Conservation (phyloP, 2,329 filamentous ascomycete genomes). For the Clonostachys chloroleuca region DNA sequence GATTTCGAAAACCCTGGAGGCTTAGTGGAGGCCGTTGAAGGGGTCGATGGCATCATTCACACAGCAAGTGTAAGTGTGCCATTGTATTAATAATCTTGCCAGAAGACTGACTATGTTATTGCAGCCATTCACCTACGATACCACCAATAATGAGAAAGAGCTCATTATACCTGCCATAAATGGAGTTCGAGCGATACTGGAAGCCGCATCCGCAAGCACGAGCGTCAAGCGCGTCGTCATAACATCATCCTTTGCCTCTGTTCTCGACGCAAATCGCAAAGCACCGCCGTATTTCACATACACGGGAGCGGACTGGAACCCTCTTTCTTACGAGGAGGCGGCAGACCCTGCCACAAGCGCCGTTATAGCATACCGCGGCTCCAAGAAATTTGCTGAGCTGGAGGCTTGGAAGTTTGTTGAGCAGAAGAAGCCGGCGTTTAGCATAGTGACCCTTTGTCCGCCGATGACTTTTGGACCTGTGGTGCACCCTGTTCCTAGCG, state of each 20-base stretch:
- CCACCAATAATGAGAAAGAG: constrained; percentile 36
- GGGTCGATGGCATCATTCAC: constrained; percentile 36
- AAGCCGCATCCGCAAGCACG: constrained; percentile 15
- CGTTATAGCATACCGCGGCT: constrained; percentile 27
- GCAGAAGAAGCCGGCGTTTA: constrained; percentile 25
- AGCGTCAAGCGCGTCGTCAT: constrained; percentile 36
- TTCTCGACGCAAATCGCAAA: constrained; percentile 45
- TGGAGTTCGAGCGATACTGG: constrained; percentile 34
- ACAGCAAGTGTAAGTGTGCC: constrained; percentile 31
- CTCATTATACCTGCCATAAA: constrained; percentile 39
- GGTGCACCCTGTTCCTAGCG: constrained; percentile 25
- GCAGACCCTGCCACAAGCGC: constrained; percentile 27
- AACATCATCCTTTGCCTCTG: constrained; percentile 66
- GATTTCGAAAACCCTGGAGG: constrained; percentile 32
- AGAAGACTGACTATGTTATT: not conserved
- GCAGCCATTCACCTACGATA: constrained; percentile 36
- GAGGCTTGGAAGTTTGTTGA: constrained; percentile 25
- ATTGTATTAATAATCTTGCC: no score
- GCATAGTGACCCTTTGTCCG: constrained; percentile 36
- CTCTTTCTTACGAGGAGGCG: constrained; percentile 46
- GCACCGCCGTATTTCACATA: constrained; percentile 46
- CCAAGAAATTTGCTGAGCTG: constrained; percentile 26
- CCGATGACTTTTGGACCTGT: constrained; percentile 40
- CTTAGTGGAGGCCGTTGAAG: constrained; percentile 29
- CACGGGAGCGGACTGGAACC: constrained; percentile 52